Evolutionary conservation across 1,284 basidiomycete genomes (phyloP).

Genomic region (Agaricales sp.): DNA sequence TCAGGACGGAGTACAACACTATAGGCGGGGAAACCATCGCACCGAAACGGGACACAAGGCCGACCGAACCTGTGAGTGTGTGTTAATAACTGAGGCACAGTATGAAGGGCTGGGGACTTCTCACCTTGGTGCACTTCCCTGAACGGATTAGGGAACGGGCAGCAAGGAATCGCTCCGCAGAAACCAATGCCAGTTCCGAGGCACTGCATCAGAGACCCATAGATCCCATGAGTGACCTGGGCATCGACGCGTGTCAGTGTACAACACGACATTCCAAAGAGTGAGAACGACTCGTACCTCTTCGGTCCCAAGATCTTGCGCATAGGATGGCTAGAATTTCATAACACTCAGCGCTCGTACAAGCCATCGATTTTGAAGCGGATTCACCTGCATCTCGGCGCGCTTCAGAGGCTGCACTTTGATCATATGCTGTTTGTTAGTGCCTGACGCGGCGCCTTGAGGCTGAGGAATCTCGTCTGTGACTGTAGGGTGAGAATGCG

Average conservation of each 20-base stretch:
- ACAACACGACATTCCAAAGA: not conserved
- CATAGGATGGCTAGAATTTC: conserved; percentile 80
- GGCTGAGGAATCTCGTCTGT: conserved; percentile 34
- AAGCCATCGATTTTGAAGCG: conserved; percentile 12
- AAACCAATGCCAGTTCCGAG: conserved; percentile 51
- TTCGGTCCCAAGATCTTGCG: conserved; percentile 73
- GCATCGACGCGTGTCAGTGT: conserved; percentile 8
- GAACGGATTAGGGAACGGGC: conserved; percentile 74
- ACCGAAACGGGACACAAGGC: conserved; percentile 81
- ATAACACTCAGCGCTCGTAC: not conserved
- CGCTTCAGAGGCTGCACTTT: conserved; percentile 74
- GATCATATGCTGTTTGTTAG: conserved; percentile 35
- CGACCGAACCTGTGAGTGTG: conserved; percentile 69
- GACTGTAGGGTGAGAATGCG: conserved; percentile 26
- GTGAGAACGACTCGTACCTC: conserved; percentile 26
- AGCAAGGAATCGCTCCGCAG: conserved; percentile 80
- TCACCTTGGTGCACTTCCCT: conserved; percentile 70
- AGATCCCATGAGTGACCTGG: conserved; percentile 73
- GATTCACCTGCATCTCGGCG: conserved; percentile 72
- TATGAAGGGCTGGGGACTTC: conserved; percentile 6
- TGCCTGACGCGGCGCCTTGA: conserved; percentile 4
- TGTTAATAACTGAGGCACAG: conserved; percentile 9
- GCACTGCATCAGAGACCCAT: conserved; percentile 72
- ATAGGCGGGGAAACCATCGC: not conserved
- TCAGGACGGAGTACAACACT: not conserved